A percentile compares a stretch with the other conserved stretches of the same genome.
These are phyloP conservation scores for Ophiocordyceps polyrhachis-furcata DNA, from an alignment of 2,329 filamentous ascomycete genomes.

Conservation along the genomic window DNA sequence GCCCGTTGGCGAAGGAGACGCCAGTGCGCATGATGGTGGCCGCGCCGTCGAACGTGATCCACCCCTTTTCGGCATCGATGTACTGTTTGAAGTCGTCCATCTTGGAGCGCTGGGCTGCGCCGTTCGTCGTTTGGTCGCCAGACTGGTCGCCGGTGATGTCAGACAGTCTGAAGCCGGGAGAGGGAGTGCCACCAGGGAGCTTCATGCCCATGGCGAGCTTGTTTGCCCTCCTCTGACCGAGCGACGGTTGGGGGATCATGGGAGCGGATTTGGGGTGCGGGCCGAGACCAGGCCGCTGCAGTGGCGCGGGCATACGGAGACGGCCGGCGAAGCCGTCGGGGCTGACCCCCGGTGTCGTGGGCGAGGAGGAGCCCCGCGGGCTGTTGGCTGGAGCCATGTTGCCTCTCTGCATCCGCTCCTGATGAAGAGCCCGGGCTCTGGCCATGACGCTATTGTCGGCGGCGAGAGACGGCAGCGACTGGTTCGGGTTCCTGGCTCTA, in stretches of 20 bases:
- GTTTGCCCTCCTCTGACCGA: conserved; percentile 45
- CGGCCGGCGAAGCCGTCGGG: conserved; percentile 25
- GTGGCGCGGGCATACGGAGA: conserved; percentile 20
- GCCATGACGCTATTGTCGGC: conserved; percentile 24
- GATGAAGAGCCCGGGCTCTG: conserved; percentile 27
- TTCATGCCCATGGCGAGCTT: conserved; percentile 31
- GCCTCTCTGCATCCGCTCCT: conserved; percentile 26
- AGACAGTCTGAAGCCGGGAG: conserved; percentile 23
- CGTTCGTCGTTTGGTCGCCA: conserved; percentile 13
- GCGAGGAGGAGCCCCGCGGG: conserved; percentile 12
- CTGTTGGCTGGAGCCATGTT: conserved; percentile 15
- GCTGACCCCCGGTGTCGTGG: conserved; percentile 14
- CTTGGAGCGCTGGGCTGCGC: conserved; percentile 24
- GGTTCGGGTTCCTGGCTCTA: conserved; percentile 35
- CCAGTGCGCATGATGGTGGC: conserved; percentile 76
- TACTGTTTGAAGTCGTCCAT: conserved; percentile 52
- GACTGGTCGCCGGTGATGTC: conserved; percentile 16
- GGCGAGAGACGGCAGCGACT: conserved; percentile 17
- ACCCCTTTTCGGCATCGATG: conserved; percentile 81
- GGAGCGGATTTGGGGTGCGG: conserved; percentile 36
- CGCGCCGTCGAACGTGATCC: conserved; percentile 81
- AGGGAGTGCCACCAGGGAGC: conserved; percentile 25
- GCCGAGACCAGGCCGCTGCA: conserved; percentile 27
- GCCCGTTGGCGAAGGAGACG: conserved; percentile 81
- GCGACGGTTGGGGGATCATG: conserved; percentile 31